Evolutionary conservation across 106 monocot genomes (phyloP), one percentile per base, ranked within the genome.

Genomic region (Alisma plantagoaquatica): DNA sequence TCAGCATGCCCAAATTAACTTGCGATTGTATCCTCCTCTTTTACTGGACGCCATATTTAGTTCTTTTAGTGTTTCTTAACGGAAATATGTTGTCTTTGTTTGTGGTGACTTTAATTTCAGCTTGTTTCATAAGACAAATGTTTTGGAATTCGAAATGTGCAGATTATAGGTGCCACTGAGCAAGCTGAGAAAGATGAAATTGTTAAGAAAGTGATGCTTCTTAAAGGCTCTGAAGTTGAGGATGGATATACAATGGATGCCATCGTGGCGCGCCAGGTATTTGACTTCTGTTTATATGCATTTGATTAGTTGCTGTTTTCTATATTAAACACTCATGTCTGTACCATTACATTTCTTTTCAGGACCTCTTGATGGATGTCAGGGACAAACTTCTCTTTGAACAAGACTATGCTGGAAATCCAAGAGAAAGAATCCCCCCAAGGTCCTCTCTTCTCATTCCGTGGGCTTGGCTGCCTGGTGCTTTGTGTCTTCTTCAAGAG

Each of bases 321-420:
- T 29, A 30, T 31, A 20, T 28, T 7, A 49, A 31, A 14, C 23
- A 25, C 46, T 63, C n/a, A 10, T 50, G 21, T 32, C 16, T 5
- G 23, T 33, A 22, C 7, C 45, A 16, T 4, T 38, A 33, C 22
- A n/a, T 5, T 46, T 31, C 24, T 59, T 56, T 43, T 1, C 51
- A 98, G 96, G 73, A 78, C 48, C 75, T 98, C 48, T 72, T 98
- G 63, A 81, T 89, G 84, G 89, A 98, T 77, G 73, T 89, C 26
- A 81, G 96, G 59, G 96, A 98, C 64, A 89, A 98, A 29, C 81
- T 98, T 74, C 85, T 98, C 29, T 96, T 98, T 60, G 96, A 98
- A 57, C 78, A 75, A 49, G 88, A 85, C 23, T 98, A 84, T 67
- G 76, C 89, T 72, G 96, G 96, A 19, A 76, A 76, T 74, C 41